Conservation (phyloP, 106 monocot genomes). For the Dioscorea alata region DNA sequence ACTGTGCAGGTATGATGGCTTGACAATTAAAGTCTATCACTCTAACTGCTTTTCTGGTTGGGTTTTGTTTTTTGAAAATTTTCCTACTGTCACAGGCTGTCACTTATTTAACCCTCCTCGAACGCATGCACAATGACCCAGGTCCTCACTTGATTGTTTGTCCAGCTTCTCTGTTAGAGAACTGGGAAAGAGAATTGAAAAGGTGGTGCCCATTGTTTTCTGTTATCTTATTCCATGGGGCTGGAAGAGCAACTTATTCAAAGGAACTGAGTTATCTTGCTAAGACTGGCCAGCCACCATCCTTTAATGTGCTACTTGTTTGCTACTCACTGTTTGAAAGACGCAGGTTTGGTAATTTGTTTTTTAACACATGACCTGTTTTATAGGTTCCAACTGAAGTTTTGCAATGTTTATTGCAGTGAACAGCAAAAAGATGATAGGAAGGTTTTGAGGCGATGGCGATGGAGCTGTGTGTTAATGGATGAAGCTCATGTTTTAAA, state of each 20-base stretch:
- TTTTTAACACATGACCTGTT: not conserved
- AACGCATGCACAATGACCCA: slow-evolving; percentile 77
- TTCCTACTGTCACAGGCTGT: slow-evolving; percentile 55
- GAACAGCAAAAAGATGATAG: slow-evolving; percentile 91
- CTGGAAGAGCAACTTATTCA: slow-evolving; percentile 71
- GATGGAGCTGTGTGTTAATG: slow-evolving; percentile 90
- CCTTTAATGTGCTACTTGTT: slow-evolving; percentile 87
- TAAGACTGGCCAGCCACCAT: slow-evolving; percentile 78
- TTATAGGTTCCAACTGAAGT: too few relatives aligned
- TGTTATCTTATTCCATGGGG: slow-evolving; percentile 88
- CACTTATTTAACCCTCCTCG: slow-evolving; percentile 79
- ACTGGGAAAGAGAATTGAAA: slow-evolving; percentile 95
- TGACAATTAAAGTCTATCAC: not conserved
- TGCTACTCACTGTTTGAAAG: slow-evolving; percentile 94
- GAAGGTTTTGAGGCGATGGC: slow-evolving; percentile 70
- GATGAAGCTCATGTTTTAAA: slow-evolving; percentile 99
- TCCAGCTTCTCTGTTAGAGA: slow-evolving; percentile 95
- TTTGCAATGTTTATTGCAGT: slow-evolving; percentile 31
- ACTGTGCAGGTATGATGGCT: slow-evolving; percentile 76
- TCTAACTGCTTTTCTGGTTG: not conserved
- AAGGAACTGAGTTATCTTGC: slow-evolving; percentile 71
- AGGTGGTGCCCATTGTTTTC: slow-evolving; percentile 94
- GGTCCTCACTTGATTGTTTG: slow-evolving; percentile 97
- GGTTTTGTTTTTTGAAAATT: not conserved
- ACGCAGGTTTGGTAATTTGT: slow-evolving; percentile 43